Base-by-base conservation (phyloP, 31 red algal species). In the Endocladia muricata region DNA sequence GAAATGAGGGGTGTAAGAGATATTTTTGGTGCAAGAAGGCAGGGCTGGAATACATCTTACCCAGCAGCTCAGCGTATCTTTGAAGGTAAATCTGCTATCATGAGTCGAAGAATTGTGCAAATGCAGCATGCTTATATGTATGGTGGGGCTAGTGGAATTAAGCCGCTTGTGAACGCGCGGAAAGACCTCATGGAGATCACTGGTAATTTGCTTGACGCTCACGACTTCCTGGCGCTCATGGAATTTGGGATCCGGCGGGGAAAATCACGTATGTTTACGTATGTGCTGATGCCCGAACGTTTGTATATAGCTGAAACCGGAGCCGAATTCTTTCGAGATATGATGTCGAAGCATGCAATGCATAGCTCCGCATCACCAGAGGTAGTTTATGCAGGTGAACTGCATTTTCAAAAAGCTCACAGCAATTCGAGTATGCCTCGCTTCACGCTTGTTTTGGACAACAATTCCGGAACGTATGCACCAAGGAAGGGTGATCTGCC, bases 241-340 rank as follows among this genome's bases (percentile, higher is more conserved):
- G 52, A 76, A 22, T 68, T 73, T 37, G 78, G 78, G 22, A 36
- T 69, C 19, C 78, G 87, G 3, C 41, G 62, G 13, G 78, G 79
- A 37, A 83, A 91, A 30, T 54, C 78, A 40, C 55, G 87, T 37
- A 68, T 83, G 48, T 91, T 91, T 60, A 89, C 85, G 2, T 89
- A 89, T 28, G 85, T 89, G 56, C 69, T 89, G 39, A 79, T 80
- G 51, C 67, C 63, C 2, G 37, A 60, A 29, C 64, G 69, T 31
- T 39, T 91, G 61, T 77, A 77, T 73, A 67, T 91, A 65, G 78
- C 87, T 6, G 87, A 91, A 38, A 91, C 87, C 32, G 87, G 87
- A 13, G 87, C 87, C 36, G 39, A 72, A 52, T 91, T 91, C 62
- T 83, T 83, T n/a, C 40, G 49, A 29, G 79, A 91, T 61, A 81